A percentile compares a stretch with the other conserved stretches of the same genome.
phyloP scores from a whole-genome alignment of 441 rosid species.

The Hypseocharis bilobata region DNA sequence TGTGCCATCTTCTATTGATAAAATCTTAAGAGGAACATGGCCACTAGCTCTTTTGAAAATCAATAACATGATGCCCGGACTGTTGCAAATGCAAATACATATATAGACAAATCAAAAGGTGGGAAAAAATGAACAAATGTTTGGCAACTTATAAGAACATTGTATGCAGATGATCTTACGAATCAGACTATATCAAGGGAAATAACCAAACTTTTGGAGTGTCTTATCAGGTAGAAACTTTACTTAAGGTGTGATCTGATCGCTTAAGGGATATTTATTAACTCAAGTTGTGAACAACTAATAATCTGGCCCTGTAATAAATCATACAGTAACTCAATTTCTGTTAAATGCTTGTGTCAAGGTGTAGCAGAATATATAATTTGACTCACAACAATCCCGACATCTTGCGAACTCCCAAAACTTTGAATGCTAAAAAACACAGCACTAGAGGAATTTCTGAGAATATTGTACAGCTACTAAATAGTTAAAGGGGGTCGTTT shows the following conservation, averaged over 20 bases:
- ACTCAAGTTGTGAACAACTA: background rate
- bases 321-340: too few relatives aligned
- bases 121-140: background rate
- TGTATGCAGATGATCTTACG: too few relatives aligned
- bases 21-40: conserved; percentile 61
- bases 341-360: too few relatives aligned
- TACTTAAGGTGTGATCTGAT: background rate
- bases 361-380: too few relatives aligned
- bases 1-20: conserved; percentile 75
- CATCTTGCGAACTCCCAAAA: too few relatives aligned
- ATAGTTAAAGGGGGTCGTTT: too few relatives aligned
- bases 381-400: too few relatives aligned
- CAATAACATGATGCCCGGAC: conserved; percentile 77
- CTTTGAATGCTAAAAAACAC: too few relatives aligned
- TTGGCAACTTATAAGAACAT: background rate
- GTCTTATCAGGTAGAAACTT: background rate
- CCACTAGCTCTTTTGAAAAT: conserved; percentile 52
- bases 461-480: too few relatives aligned
- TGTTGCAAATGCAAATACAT: conserved; percentile 23
- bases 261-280: background rate
- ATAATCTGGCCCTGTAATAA: background rate
- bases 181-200: too few relatives aligned
- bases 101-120: background rate
- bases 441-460: too few relatives aligned
- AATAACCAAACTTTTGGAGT: too few relatives aligned